Conservation (phyloP, 768 basidiomycete species). For the Leccinum broughii region DNA sequence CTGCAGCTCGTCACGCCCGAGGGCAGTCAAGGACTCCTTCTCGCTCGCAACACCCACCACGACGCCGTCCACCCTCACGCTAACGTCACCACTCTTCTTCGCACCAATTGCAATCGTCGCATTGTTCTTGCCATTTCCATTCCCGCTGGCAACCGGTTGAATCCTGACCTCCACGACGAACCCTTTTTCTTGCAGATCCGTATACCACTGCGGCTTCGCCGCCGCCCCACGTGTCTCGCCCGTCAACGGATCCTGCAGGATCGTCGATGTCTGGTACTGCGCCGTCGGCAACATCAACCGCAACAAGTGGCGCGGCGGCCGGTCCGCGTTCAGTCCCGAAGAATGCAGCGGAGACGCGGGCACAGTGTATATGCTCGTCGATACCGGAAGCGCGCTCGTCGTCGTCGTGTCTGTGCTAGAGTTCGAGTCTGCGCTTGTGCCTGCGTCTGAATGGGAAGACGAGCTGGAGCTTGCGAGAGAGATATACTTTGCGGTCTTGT, state of each 20-base stretch:
- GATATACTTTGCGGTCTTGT: constrained; percentile 36
- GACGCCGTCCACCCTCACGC: constrained; percentile 39
- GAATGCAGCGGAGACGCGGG: constrained; percentile 84
- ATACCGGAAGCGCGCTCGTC: constrained; percentile 48
- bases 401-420: not conserved
- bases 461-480: constrained; percentile 25
- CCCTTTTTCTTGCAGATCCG: constrained; percentile 59
- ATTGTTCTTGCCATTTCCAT: constrained; percentile 5
- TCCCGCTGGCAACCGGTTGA: constrained; percentile 42
- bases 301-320: constrained; percentile 69
- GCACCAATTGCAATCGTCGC: not conserved
- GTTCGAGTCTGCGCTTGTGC: not conserved
- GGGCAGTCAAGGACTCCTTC: constrained; percentile 70
- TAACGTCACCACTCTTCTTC: constrained; percentile 13
- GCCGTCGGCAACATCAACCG: constrained; percentile 81
- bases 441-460: not conserved
- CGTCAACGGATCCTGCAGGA: constrained; percentile 79
- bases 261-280: constrained; percentile 71
- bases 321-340: constrained; percentile 55
- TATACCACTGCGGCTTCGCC: constrained; percentile 71
- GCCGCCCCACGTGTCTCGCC: constrained; percentile 61
- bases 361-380: constrained; percentile 66
- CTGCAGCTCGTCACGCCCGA: constrained; percentile 76
- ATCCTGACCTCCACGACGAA: constrained; percentile 60
- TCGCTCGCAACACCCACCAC: constrained; percentile 56